Base-by-base conservation (phyloP, 73 alveolate species). In the Tetrahymena borealis region DNA sequence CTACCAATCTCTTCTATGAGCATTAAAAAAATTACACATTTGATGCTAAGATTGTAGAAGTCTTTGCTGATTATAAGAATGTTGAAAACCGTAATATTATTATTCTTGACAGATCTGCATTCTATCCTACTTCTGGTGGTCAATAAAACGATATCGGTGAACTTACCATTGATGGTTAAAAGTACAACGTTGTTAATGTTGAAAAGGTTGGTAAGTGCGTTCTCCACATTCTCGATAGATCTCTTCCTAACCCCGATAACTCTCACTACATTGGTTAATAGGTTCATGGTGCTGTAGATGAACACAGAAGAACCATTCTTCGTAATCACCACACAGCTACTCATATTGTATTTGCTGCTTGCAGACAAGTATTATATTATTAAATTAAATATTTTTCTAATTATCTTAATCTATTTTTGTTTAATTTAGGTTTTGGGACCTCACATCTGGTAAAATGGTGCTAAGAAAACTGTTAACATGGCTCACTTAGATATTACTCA, bases 391-490 rank as follows among this genome's bases (percentile, higher is more conserved):
- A 1, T 4, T 24, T 1, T 24, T 60, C 38, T 15, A 60, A 12
- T 15, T 60, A 60, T 60, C 2, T 60, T 1, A 60, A 60, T 60
- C 6, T 42, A n/a, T 24, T 60, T 60, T 60, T 60, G n/a, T 5
- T 9, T 1, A 24, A 60, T 1, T 60, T n/a, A 60, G 85, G 85
- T 60, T 60, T 96, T 98, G 33, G 99, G 99, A 28, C 99, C 99
- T 13, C 99, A 98, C 94, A 99, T 98, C 90, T 98, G 99, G 99
- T 98, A 98, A 91, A 97, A 98, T 95, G 99, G 99, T 94, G 99
- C 99, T 60, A 98, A 98, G 92, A 98, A 98, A 94, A 98, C 99
- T 33, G 96, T 96, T 77, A 98, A 98, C 43, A 92, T 94, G 96
- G 99, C 99, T 78, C 99, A 98, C 94, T 95, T 98, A 36, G 99